Base-by-base conservation (phyloP, 2,329 filamentous ascomycete species). In the Ceratocystiopsis minuta region DNA sequence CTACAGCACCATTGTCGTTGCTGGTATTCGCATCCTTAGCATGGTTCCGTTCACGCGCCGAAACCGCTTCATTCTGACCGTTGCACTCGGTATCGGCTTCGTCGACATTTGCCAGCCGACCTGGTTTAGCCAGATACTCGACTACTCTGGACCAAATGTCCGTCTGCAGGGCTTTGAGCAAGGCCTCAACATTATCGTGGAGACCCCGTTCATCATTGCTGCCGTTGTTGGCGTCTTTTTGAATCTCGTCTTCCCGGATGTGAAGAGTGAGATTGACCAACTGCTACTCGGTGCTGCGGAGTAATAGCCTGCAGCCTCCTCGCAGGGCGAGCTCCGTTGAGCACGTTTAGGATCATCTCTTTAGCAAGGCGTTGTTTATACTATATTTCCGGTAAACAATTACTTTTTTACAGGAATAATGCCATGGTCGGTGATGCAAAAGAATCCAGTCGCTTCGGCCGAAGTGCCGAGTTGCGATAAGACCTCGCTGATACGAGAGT, bases 51-150 rank as follows among this genome's bases (percentile, higher is more conserved):
- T 78, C 54, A 80, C 71, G 0, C 65, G 76, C 6, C 67, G 75
- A 4, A 80, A 78, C 50, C 64, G 76, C 0, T 81, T 80, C 55
- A 73, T 80, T 48, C 57, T 80, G 17, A 78, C 75, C 0, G 72
- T 73, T 1, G 62, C 68, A 3, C 63, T 80, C 38, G 65, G 73
- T 0, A 57, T 78, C 6, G 76, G 75, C 1, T 74, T 76, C 52
- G 57, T 62, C 37, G 60, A 63, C 43, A 59, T 62, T 34, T 56
- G 57, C 10, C 56, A 59, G 61, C 55, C 56, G 17, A 52, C 53
- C 28, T 60, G 60, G 61, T 60, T 63, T 46, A 43, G 47, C 36
- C 53, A 56, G 34, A 56, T 63, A 31, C 44, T 63, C 41, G 53
- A 55, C 35, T 63, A 62, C 41, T 51, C 48, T 34, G 58, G 59